phyloP scores from a whole-genome alignment of 768 basidiomycete genomes.

The Botryobasidium botryosum region DNA sequence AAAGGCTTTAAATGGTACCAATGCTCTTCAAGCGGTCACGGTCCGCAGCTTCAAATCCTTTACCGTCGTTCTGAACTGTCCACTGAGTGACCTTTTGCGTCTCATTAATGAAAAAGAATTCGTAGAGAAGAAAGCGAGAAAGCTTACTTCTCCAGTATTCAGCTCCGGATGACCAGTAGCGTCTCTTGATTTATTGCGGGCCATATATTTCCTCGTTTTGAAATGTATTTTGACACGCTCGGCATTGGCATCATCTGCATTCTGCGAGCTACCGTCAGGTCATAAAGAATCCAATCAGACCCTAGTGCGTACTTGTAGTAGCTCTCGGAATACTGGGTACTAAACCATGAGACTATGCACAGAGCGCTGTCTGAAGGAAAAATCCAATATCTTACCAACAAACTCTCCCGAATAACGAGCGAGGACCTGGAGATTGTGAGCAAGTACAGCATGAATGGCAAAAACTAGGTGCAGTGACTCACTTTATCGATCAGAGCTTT shows the following conservation, averaged over 20 bases:
- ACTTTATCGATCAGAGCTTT: constrained; percentile 92
- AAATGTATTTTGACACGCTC: constrained; percentile 64
- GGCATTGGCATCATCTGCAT: constrained; percentile 82
- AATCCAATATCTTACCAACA: constrained; percentile 38
- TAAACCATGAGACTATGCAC: neutral
- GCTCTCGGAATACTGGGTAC: constrained; percentile 48
- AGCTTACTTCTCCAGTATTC: constrained; percentile 37
- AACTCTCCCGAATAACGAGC: constrained; percentile 93
- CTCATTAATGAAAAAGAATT: neutral
- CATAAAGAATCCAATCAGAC: neutral
- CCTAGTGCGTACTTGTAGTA: constrained; percentile 31
- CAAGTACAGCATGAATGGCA: too few species aligned
- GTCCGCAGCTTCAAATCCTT: constrained; percentile 64
- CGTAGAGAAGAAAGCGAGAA: too few species aligned
- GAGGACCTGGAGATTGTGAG: too few species aligned
- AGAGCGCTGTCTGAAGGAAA: neutral
- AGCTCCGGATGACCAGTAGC: constrained; percentile 36
- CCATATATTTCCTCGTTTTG: too few species aligned
- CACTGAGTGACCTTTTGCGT: constrained; percentile 53
- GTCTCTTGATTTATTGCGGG: too few species aligned
- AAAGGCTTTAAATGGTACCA: constrained; percentile 32
- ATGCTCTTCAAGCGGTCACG: constrained; percentile 86
- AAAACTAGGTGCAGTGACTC: too few species aligned
- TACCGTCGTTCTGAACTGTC: constrained; percentile 80
- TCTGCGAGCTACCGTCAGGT: constrained; percentile 28